phyloP scores from a whole-genome alignment of 169 alveolate genomes.

The Eimeria maxima region DNA sequence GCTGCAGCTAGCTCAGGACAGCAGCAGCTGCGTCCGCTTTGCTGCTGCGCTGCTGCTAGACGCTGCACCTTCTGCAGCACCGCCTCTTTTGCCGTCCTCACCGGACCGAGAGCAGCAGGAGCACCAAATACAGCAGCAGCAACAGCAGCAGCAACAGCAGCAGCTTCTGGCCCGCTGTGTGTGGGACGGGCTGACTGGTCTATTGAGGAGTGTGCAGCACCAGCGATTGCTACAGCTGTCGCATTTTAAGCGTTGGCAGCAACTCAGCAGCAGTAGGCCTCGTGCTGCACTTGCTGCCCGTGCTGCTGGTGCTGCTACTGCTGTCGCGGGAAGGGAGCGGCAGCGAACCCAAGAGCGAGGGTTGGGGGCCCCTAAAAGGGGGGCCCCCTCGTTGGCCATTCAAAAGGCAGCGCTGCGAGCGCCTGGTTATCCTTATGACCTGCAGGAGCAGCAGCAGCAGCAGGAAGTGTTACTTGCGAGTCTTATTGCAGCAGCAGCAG shows the following conservation, averaged over 20 bases:
- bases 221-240: slow-evolving; percentile 43
- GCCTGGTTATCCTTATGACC: neutral
- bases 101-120: neutral
- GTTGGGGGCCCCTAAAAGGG: neutral
- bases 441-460: slow-evolving; percentile 24
- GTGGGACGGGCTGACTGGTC: slow-evolving; percentile 33
- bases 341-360: neutral
- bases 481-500: slow-evolving; percentile 24
- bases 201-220: slow-evolving; percentile 17
- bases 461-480: neutral
- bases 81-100: neutral
- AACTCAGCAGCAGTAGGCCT: neutral
- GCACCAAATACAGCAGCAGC: neutral
- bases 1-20: slow-evolving; percentile 12
- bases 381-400: neutral
- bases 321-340: neutral
- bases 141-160: slow-evolving; percentile 21
- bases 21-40: slow-evolving; percentile 30
- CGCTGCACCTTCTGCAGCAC: slow-evolving; percentile 18
- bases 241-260: neutral
- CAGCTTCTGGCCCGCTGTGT: slow-evolving; percentile 50
- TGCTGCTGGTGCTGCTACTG: slow-evolving; percentile 46
- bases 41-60: slow-evolving; percentile 41
- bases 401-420: neutral
- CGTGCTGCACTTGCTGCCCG: neutral